Percentiles rank a stretch among this genome's conserved stretches.
These are phyloP conservation scores for Pseudonitzschia delicatissima DNA, from an alignment of 108 stramenopile species.

Conservation along the genomic window DNA sequence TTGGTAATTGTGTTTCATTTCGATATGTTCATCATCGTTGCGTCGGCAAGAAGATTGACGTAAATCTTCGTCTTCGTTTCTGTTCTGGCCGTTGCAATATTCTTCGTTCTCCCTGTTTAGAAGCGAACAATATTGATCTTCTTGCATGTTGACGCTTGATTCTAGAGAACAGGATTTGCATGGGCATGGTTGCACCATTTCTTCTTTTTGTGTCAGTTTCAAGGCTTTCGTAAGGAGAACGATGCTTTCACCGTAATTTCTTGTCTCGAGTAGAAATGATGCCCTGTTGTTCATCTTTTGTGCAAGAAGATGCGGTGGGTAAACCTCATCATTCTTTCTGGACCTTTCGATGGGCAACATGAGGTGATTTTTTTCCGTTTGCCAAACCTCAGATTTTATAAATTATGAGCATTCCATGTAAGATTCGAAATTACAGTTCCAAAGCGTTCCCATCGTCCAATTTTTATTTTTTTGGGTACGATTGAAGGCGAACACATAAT, in stretches of 20 bases:
- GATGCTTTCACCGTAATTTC: conserved; percentile 9
- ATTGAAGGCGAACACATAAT: too few species aligned
- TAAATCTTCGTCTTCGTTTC: not conserved
- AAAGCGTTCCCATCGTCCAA: too few species aligned
- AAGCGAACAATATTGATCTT: not conserved
- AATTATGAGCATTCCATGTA: too few species aligned
- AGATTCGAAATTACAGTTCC: too few species aligned
- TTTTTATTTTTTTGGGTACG: too few species aligned
- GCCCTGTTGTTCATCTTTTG: conserved; percentile 29
- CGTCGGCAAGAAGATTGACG: not conserved
- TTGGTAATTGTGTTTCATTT: not conserved
- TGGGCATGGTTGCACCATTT: not conserved
- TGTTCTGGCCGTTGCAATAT: not conserved
- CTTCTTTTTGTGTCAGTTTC: conserved; percentile 2
- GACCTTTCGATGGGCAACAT: too few species aligned
- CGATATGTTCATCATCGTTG: not conserved
- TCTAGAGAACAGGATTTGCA: not conserved
- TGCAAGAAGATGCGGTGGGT: conserved; percentile 18
- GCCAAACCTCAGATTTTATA: too few species aligned
- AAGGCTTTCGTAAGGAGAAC: conserved; percentile 7
- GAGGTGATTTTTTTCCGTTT: too few species aligned
- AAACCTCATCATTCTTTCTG: not conserved
- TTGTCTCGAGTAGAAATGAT: not conserved
- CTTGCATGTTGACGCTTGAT: not conserved
- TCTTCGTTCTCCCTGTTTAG: not conserved